These are phyloP conservation scores for Firmiana major DNA, from an alignment of 345 rosid genomes.

Conservation along the genomic window DNA sequence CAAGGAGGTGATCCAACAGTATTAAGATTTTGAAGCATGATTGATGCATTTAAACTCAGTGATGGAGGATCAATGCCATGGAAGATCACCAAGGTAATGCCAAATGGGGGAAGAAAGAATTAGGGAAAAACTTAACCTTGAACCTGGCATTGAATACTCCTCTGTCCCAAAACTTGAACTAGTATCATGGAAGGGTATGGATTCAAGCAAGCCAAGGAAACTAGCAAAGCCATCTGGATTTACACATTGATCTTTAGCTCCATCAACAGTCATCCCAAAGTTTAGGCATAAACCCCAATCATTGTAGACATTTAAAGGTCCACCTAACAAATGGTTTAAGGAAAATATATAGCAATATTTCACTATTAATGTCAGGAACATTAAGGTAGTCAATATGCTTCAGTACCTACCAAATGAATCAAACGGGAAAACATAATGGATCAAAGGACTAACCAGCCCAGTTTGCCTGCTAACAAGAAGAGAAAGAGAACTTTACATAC, in stretches of 20 bases:
- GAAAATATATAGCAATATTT: neutral
- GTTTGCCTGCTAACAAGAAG: neutral
- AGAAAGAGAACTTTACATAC: conserved; percentile 38
- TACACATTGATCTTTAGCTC: conserved; percentile 61
- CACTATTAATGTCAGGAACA: conserved; percentile 2
- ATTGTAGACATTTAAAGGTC: conserved; percentile 36
- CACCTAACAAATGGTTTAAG: conserved; percentile 33
- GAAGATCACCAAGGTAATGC: conserved; percentile 5
- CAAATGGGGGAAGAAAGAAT: neutral
- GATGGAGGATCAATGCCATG: neutral
- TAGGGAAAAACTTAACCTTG: conserved; percentile 40
- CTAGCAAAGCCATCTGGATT: conserved; percentile 68
- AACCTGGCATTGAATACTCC: conserved; percentile 50
- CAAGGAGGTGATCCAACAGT: neutral
- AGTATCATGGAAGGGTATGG: conserved; percentile 67
- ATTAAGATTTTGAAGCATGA: neutral
- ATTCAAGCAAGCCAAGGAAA: conserved; percentile 81
- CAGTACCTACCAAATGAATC: conserved; percentile 4
- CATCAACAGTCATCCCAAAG: conserved; percentile 46
- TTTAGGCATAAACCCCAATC: conserved; percentile 53
- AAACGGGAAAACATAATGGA: neutral
- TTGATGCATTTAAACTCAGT: neutral
- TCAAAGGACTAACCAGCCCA: neutral
- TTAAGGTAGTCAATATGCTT: conserved; percentile 3
- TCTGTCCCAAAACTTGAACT: conserved; percentile 58